Conservation (phyloP, 768 basidiomycete genomes). For the Russula foetens region DNA sequence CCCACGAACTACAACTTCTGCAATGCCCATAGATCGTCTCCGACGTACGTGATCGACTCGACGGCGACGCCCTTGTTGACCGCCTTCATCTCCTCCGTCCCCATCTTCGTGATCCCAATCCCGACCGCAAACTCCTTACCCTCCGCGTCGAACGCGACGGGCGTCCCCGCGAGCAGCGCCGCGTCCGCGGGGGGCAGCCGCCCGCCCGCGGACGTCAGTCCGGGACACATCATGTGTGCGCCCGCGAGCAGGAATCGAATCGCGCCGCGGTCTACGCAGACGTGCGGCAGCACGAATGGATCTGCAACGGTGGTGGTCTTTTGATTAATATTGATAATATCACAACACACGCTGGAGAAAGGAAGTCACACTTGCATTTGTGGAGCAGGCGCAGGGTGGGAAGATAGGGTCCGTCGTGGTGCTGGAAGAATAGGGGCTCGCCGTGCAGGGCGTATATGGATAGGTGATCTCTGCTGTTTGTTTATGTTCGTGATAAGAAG, state of each 20-base stretch:
- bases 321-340: no score
- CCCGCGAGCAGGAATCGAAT: conserved; percentile 95
- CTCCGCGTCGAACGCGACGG: conserved; percentile 92
- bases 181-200: conserved; percentile 68
- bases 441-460: conserved; percentile 86
- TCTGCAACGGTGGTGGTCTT: conserved; percentile 40
- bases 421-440: conserved; percentile 90
- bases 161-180: conserved; percentile 57
- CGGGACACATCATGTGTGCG: conserved; percentile 96
- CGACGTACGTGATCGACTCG: conserved; percentile 78
- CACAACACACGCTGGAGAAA: no score
- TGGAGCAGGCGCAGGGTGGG: conserved; percentile 88
- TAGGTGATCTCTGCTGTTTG: conserved; percentile 86
- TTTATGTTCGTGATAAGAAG: no score
- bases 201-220: conserved; percentile 88
- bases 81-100: conserved; percentile 82
- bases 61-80: conserved; percentile 89
- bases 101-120: conserved; percentile 73
- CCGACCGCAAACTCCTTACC: conserved; percentile 91
- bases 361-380: conserved; percentile 72
- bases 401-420: conserved; percentile 88
- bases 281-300: conserved; percentile 82
- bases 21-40: conserved; percentile 80
- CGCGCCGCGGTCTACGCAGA: conserved; percentile 91
- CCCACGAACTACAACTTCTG: conserved; percentile 40